phyloP scores from a whole-genome alignment of 176 grass and related monocot species.

The Triticum monococcum region DNA sequence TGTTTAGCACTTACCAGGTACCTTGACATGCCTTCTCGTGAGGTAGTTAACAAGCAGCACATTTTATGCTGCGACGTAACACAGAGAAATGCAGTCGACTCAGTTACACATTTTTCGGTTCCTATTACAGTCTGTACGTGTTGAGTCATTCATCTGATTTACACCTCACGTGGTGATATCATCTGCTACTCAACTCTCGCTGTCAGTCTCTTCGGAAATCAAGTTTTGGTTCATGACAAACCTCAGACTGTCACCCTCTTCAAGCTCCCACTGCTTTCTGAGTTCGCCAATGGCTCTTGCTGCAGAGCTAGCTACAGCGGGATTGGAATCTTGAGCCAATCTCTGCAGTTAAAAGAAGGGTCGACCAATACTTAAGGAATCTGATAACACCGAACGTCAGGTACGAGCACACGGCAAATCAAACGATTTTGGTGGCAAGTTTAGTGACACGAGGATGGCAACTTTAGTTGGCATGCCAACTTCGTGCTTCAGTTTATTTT shows the following conservation, averaged over 20 bases:
- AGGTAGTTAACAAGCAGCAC: not conserved
- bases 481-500: too few relatives aligned
- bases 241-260: constrained; percentile 89
- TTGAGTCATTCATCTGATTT: constrained; percentile 1
- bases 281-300: constrained; percentile 83
- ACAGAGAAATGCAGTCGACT: not conserved
- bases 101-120: not conserved
- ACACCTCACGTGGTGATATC: not conserved
- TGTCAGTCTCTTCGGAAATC: constrained; percentile 19
- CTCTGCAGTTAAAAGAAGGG: constrained; percentile 49
- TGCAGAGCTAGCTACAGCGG: constrained; percentile 68
- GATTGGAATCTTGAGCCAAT: constrained; percentile 85
- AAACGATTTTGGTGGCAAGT: too few relatives aligned
- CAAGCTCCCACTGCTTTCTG: constrained; percentile 88
- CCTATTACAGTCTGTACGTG: not conserved
- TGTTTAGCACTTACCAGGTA: not conserved
- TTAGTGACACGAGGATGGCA: too few relatives aligned
- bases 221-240: constrained; percentile 72
- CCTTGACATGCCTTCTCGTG: not conserved
- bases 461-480: too few relatives aligned
- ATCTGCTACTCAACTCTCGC: constrained; percentile 25
- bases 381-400: too few relatives aligned
- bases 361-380: not conserved
- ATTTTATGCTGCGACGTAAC: not conserved
- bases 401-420: too few relatives aligned